Percentiles rank a stretch among this genome's conserved stretches.
Evolutionary conservation across 2,329 filamentous ascomycete genomes (phyloP).

Genomic region (Didymella keratinophila): DNA sequence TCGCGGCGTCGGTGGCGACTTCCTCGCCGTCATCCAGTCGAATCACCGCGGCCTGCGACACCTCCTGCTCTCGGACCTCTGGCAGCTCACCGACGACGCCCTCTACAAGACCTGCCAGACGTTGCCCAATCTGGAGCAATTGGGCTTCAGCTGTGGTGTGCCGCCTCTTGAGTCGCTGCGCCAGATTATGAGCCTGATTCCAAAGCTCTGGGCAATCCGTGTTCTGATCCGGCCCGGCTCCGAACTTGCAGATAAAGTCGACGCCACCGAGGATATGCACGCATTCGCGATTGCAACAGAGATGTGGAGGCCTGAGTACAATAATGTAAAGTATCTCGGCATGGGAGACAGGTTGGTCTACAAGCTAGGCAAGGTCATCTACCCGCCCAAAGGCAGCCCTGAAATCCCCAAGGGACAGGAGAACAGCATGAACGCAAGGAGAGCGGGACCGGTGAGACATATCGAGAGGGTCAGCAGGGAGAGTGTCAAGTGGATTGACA

Average conservation of each 20-base stretch:
- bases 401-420: conserved; percentile 22
- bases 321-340: conserved; percentile 50
- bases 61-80: conserved; percentile 64
- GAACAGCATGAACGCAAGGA: conserved; percentile 38
- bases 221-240: conserved; percentile 46
- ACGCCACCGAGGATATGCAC: conserved; percentile 44
- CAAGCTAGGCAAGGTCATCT: conserved; percentile 46
- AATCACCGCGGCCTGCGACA: conserved; percentile 62
- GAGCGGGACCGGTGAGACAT: conserved; percentile 39
- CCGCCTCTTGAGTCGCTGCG: conserved; percentile 53
- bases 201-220: conserved; percentile 53
- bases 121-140: conserved; percentile 66
- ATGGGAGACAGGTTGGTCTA: conserved; percentile 50
- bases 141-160: conserved; percentile 65
- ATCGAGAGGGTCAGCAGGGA: conserved; percentile 45
- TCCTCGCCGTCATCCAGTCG: conserved; percentile 60
- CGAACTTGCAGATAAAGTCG: conserved; percentile 37
- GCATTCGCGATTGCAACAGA: conserved; percentile 44
- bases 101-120: conserved; percentile 61
- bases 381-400: conserved; percentile 28
- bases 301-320: conserved; percentile 46
- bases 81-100: conserved; percentile 59
- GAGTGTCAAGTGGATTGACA: conserved; percentile 53
- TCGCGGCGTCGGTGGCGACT: conserved; percentile 53
- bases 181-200: conserved; percentile 47